Evolutionary conservation across 1,284 basidiomycete genomes (phyloP).

Genomic region (Austroboletus niveus): DNA sequence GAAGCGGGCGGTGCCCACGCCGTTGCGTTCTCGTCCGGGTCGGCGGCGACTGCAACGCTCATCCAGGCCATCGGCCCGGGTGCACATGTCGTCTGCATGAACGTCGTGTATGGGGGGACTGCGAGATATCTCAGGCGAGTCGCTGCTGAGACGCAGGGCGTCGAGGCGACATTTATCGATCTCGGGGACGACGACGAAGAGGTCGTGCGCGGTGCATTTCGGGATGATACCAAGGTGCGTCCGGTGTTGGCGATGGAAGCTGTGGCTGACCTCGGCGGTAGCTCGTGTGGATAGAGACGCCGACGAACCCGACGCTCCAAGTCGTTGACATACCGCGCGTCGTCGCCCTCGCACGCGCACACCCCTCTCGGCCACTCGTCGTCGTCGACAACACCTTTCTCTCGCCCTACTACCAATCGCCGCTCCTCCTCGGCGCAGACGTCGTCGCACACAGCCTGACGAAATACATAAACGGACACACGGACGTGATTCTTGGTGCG

Average conservation of each 20-base stretch:
- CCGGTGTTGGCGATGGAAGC: neutral
- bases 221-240: constrained; percentile 78
- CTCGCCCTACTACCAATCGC: constrained; percentile 89
- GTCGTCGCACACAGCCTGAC: constrained; percentile 80
- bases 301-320: constrained; percentile 93
- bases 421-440: constrained; percentile 83
- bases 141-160: constrained; percentile 67
- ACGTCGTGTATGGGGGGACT: constrained; percentile 93
- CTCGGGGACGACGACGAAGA: constrained; percentile 70
- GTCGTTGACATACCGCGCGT: constrained; percentile 77
- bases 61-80: constrained; percentile 72
- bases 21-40: constrained; percentile 85
- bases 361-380: constrained; percentile 65
- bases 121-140: constrained; percentile 84
- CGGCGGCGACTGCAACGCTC: constrained; percentile 83
- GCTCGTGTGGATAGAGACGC: constrained; percentile 97
- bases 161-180: constrained; percentile 85
- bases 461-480: constrained; percentile 94
- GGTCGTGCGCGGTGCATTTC: constrained; percentile 62
- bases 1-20: constrained; percentile 73
- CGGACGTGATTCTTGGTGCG: constrained; percentile 88
- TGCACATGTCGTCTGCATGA: constrained; percentile 84
- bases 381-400: constrained; percentile 93
- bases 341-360: constrained; percentile 55
- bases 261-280: constrained; percentile 29